Conservation (phyloP, 2,329 filamentous ascomycete genomes). For the Elsinoe perseae region DNA sequence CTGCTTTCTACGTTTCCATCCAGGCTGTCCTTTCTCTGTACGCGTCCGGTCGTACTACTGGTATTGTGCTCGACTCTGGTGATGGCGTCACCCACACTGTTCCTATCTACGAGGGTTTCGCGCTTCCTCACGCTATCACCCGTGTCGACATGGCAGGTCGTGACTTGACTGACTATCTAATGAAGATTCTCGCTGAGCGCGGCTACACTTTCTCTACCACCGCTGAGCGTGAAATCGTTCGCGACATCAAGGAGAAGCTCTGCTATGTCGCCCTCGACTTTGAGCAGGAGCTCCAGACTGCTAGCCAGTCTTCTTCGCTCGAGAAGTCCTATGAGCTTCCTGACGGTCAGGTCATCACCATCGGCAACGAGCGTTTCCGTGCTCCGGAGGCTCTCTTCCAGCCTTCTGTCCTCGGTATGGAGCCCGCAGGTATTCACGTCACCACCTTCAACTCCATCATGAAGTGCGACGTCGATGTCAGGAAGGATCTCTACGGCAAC, state of each 20-base stretch:
- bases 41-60: conserved; percentile 99
- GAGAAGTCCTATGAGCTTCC: conserved; percentile 99
- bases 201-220: conserved; percentile 99
- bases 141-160: conserved; percentile 99
- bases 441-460: conserved; percentile 99
- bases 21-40: conserved; percentile 99
- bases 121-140: conserved; percentile 98
- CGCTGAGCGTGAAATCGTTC: conserved; percentile 99
- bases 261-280: conserved; percentile 99
- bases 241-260: conserved; percentile 99
- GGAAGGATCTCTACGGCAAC: conserved; percentile 99
- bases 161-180: conserved; percentile 99
- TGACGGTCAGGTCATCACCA: conserved; percentile 99
- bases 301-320: conserved; percentile 94
- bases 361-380: conserved; percentile 99
- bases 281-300: conserved; percentile 99
- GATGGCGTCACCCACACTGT: conserved; percentile 99
- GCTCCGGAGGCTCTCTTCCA: conserved; percentile 99
- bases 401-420: conserved; percentile 94
- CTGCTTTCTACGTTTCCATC: conserved; percentile 99
- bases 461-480: conserved; percentile 99
- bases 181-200: conserved; percentile 99
- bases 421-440: conserved; percentile 97
- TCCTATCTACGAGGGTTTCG: conserved; percentile 99
- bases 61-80: conserved; percentile 99